Evolutionary conservation across 805 yeast species (phyloP).

Genomic region (Candida arabinofermentans): DNA sequence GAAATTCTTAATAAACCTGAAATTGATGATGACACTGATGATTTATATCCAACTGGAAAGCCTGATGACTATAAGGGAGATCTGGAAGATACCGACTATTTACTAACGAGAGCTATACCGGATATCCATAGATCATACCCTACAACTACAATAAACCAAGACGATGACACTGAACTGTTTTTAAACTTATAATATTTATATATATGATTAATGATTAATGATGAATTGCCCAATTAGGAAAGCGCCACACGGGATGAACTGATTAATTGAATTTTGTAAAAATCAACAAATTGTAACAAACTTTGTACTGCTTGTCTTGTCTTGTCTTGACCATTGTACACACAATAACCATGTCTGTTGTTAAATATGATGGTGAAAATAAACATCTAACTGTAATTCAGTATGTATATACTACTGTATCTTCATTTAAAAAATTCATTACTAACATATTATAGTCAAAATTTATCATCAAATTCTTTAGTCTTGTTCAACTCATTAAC

Average conservation of each 20-base stretch:
- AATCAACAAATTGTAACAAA: too few relatives aligned
- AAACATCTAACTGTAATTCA: conserved; percentile 16
- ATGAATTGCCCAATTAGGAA: neutral
- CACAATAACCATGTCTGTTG: conserved; percentile 15
- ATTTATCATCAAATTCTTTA: conserved; percentile 23
- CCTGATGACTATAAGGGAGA: too few relatives aligned
- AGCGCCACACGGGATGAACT: neutral
- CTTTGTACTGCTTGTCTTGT: too few relatives aligned
- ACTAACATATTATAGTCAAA: conserved; percentile 15
- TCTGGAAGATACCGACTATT: neutral
- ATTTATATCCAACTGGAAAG: conserved; percentile 30
- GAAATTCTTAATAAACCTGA: too few relatives aligned
- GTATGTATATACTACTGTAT: conserved; percentile 4
- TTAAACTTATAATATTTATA: neutral
- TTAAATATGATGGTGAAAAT: conserved; percentile 11
- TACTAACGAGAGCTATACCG: neutral
- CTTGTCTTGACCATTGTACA: too few relatives aligned
- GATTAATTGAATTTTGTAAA: too few relatives aligned
- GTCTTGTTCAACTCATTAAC: conserved; percentile 28
- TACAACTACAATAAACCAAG: too few relatives aligned
- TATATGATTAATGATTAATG: neutral
- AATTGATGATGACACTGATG: conserved; percentile 26
- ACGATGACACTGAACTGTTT: conserved; percentile 2
- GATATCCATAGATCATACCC: too few relatives aligned
- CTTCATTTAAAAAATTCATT: neutral